A percentile compares a stretch with the other conserved stretches of the same genome.
Evolutionary conservation across 2,329 filamentous ascomycete species (phyloP).

Genomic region (Hymenoscyphus linearis): DNA sequence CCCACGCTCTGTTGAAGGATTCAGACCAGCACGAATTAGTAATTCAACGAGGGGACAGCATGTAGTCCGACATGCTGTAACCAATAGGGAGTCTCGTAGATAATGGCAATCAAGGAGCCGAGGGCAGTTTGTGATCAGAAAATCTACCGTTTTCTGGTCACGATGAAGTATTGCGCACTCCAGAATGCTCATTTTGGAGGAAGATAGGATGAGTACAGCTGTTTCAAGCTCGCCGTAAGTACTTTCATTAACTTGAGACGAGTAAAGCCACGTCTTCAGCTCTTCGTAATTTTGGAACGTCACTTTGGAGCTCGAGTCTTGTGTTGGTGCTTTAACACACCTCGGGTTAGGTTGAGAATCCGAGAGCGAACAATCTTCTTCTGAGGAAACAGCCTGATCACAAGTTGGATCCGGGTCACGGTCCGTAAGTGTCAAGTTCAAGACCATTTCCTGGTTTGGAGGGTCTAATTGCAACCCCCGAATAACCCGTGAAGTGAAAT

Average conservation of each 20-base stretch:
- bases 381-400: not conserved
- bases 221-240: not conserved
- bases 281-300: not conserved
- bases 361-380: not conserved
- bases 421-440: not conserved
- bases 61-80: not conserved
- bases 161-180: not conserved
- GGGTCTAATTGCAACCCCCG: not conserved
- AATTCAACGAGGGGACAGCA: not conserved
- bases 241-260: not conserved
- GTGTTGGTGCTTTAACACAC: not conserved
- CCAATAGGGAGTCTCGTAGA: not conserved
- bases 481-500: not conserved
- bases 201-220: not conserved
- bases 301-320: not conserved
- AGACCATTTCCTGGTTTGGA: not conserved
- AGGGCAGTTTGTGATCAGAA: not conserved
- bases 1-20: not conserved
- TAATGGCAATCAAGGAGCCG: not conserved
- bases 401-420: not conserved
- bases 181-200: not conserved
- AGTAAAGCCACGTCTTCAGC: not conserved
- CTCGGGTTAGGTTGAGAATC: too few species aligned
- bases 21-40: not conserved
- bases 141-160: not conserved